Evolutionary conservation across 2,329 filamentous ascomycete genomes (phyloP).

Genomic region (Cordyceps militaris): DNA sequence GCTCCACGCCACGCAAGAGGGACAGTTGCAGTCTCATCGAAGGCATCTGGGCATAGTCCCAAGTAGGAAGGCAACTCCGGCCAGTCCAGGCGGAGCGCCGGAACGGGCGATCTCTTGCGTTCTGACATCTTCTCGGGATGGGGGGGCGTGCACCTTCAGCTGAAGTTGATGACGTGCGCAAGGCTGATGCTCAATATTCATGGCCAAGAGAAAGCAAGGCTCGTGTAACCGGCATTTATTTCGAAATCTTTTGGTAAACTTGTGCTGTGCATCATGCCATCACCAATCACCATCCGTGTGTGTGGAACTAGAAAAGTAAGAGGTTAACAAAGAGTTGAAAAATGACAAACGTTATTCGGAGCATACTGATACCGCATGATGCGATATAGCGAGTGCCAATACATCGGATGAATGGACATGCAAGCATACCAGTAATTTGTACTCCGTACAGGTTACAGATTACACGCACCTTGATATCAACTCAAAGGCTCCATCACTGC

Average conservation of each 20-base stretch:
- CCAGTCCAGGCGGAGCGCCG: background rate
- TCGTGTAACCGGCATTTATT: background rate
- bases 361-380: background rate
- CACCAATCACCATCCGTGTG: too few relatives aligned
- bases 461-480: background rate
- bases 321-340: too few relatives aligned
- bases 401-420: background rate
- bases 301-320: too few relatives aligned
- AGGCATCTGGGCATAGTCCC: background rate
- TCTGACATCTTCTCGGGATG: background rate
- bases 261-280: too few relatives aligned
- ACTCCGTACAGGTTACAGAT: background rate
- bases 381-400: background rate
- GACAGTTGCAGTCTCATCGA: background rate
- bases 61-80: background rate
- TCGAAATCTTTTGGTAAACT: background rate
- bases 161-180: background rate
- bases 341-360: background rate
- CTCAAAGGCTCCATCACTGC: background rate
- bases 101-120: background rate
- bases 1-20: background rate
- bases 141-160: background rate
- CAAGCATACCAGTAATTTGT: background rate
- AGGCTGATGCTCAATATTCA: background rate
- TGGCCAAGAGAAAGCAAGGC: background rate